phyloP scores from a whole-genome alignment of 1,139 yeast genomes.

The Yamadazyma atlantica region DNA sequence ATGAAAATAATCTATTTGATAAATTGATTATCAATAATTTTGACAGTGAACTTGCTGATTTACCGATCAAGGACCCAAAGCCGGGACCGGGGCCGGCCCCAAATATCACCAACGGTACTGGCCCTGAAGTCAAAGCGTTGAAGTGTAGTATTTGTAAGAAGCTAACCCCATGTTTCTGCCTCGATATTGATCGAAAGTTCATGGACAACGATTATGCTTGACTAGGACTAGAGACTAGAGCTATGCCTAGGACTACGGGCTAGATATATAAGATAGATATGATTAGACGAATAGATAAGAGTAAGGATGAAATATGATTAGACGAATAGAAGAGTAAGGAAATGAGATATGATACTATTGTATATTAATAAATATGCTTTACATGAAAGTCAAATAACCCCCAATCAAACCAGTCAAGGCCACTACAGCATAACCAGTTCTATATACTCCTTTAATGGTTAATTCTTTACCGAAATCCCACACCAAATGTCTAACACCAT shows the following conservation, averaged over 20 bases:
- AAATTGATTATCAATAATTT: constrained; percentile 12
- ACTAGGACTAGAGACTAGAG: neutral
- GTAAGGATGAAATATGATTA: too few relatives aligned
- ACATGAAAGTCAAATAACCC: constrained; percentile 50
- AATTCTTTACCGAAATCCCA: constrained; percentile 89
- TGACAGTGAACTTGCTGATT: too few relatives aligned
- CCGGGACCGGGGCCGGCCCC: too few relatives aligned
- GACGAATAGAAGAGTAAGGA: too few relatives aligned
- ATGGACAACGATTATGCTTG: constrained; percentile 5
- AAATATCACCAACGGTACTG: too few relatives aligned
- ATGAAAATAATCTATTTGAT: constrained; percentile 13
- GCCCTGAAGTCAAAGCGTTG: constrained; percentile 1
- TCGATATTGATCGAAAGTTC: constrained; percentile 10
- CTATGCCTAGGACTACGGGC: too few relatives aligned
- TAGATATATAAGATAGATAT: too few relatives aligned
- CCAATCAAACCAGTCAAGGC: constrained; percentile 71
- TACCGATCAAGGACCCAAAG: too few relatives aligned
- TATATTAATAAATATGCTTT: constrained; percentile 4
- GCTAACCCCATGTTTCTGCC: constrained; percentile 11
- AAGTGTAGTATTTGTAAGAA: constrained; percentile 11
- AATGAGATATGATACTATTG: neutral
- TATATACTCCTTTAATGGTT: constrained; percentile 81
- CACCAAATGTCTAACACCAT: constrained; percentile 88
- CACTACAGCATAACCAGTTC: constrained; percentile 84
- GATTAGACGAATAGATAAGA: too few relatives aligned